A percentile compares a stretch with the other conserved stretches of the same genome.
These are phyloP conservation scores for Wickerhamomyces strasburgensis DNA, from an alignment of 805 yeast species.

Conservation along the genomic window DNA sequence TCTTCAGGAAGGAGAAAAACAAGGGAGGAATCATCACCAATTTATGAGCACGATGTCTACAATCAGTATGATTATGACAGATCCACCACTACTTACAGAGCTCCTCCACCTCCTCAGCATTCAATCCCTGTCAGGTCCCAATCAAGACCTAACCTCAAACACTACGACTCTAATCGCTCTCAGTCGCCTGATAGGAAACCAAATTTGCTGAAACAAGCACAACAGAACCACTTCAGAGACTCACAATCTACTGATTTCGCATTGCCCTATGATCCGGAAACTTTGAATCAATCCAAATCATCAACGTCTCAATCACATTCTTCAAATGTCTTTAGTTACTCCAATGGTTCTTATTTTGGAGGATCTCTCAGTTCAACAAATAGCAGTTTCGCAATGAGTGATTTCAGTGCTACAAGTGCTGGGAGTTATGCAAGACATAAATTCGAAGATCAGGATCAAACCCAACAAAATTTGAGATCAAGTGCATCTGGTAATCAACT, in stretches of 20 bases:
- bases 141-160: slow-evolving; percentile 17
- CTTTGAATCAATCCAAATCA: slow-evolving; percentile 25
- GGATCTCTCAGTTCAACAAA: slow-evolving; percentile 40
- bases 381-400: slow-evolving; percentile 44
- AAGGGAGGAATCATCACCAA: slow-evolving; percentile 6
- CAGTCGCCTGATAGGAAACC: neutral
- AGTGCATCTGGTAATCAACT: slow-evolving; percentile 27
- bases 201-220: slow-evolving; percentile 11
- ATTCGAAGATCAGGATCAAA: slow-evolving; percentile 34
- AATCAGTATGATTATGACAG: too few relatives aligned
- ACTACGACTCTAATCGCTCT: slow-evolving; percentile 3
- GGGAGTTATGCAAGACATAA: slow-evolving; percentile 79
- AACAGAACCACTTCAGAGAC: slow-evolving; percentile 9
- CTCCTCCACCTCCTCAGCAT: slow-evolving; percentile 24
- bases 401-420: slow-evolving; percentile 84
- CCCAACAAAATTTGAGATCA: slow-evolving; percentile 14
- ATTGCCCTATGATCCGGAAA: slow-evolving; percentile 29
- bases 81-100: slow-evolving; percentile 5
- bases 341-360: slow-evolving; percentile 43
- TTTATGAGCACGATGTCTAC: slow-evolving; percentile 4
- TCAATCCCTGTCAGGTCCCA: slow-evolving; percentile 20
- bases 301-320: slow-evolving; percentile 18
- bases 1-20: too few relatives aligned
- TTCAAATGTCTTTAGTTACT: slow-evolving; percentile 28
- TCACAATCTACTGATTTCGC: slow-evolving; percentile 19